A percentile compares a stretch with the other conserved stretches of the same genome.
phyloP scores from a whole-genome alignment of 1,284 basidiomycete genomes.

The Retiboletus flavoniger region DNA sequence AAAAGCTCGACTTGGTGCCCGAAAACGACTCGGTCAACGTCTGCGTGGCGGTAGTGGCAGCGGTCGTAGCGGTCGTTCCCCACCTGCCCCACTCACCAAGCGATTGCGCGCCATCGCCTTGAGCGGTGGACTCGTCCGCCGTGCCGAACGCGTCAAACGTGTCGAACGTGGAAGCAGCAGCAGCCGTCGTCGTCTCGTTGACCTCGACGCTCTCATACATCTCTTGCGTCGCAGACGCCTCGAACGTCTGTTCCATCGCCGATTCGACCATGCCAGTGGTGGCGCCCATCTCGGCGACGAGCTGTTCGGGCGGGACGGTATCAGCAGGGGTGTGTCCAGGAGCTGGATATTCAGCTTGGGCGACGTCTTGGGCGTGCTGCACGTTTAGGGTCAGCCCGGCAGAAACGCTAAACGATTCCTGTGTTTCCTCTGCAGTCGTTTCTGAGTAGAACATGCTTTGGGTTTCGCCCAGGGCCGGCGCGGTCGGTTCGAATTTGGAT shows the following conservation, averaged over 20 bases:
- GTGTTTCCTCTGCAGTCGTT: neutral
- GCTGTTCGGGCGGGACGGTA: conserved; percentile 22
- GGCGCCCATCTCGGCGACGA: conserved; percentile 3
- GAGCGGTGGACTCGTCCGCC: neutral
- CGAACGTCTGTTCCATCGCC: conserved; percentile 4
- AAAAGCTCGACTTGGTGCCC: neutral
- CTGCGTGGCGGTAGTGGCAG: neutral
- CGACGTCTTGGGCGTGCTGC: neutral
- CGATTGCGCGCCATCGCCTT: neutral
- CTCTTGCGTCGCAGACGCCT: conserved; percentile 9
- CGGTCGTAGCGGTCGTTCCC: neutral
- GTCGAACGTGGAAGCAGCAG: neutral
- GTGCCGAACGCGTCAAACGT: neutral
- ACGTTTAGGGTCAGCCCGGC: conserved; percentile 14
- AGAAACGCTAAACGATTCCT: neutral
- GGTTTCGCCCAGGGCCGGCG: conserved; percentile 14
- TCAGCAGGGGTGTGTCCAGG: conserved; percentile 31
- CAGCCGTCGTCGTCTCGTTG: neutral
- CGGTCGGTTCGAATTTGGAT: conserved; percentile 7
- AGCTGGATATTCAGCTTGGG: conserved; percentile 2
- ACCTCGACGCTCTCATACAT: conserved; percentile 5
- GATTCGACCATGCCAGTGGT: neutral
- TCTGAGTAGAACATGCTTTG: conserved; percentile 3
- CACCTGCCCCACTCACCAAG: neutral
- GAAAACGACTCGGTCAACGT: neutral